Evolutionary conservation across 306 rosid genomes (phyloP).

Genomic region (Ziziphus jujuba): DNA sequence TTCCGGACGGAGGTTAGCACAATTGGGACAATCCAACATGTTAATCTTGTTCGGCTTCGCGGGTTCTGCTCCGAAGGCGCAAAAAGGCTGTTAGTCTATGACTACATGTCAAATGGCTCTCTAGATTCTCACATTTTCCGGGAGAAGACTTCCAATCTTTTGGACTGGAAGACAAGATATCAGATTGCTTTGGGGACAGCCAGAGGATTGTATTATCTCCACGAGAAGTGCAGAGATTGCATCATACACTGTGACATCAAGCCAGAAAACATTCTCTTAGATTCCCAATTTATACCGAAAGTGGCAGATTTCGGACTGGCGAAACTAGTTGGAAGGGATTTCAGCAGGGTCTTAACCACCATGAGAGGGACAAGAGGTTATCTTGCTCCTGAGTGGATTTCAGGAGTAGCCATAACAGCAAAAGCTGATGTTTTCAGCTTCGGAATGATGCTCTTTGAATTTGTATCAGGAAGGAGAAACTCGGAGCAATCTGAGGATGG

Average conservation of each 20-base stretch:
- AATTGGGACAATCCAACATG: slow-evolving; percentile 82
- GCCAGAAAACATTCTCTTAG: slow-evolving; percentile 93
- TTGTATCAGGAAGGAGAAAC: slow-evolving; percentile 78
- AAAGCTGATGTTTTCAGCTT: slow-evolving; percentile 93
- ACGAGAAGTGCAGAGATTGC: slow-evolving; percentile 83
- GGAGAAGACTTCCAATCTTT: slow-evolving; percentile 25
- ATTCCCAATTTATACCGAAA: slow-evolving; percentile 61
- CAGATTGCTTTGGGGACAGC: slow-evolving; percentile 85
- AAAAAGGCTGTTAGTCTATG: slow-evolving; percentile 70
- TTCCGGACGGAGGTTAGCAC: slow-evolving; percentile 83
- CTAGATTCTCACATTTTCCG: slow-evolving; percentile 54
- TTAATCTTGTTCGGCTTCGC: slow-evolving; percentile 79
- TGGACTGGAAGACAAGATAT: slow-evolving; percentile 77
- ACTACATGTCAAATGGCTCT: slow-evolving; percentile 81
- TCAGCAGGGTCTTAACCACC: slow-evolving; percentile 83
- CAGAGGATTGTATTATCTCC: slow-evolving; percentile 81
- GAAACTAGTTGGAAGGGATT: slow-evolving; percentile 80
- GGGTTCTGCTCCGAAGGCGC: slow-evolving; percentile 86
- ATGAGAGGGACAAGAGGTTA: slow-evolving; percentile 98
- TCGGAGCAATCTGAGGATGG: slow-evolving; percentile 62
- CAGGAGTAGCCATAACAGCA: slow-evolving; percentile 77
- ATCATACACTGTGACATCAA: slow-evolving; percentile 92
- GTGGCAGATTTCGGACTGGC: slow-evolving; percentile 94
- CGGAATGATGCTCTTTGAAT: slow-evolving; percentile 90
- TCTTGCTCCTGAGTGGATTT: slow-evolving; percentile 90